Evolutionary conservation across 495 filamentous ascomycete genomes (phyloP).

Genomic region (Aspergillus bridgeri): DNA sequence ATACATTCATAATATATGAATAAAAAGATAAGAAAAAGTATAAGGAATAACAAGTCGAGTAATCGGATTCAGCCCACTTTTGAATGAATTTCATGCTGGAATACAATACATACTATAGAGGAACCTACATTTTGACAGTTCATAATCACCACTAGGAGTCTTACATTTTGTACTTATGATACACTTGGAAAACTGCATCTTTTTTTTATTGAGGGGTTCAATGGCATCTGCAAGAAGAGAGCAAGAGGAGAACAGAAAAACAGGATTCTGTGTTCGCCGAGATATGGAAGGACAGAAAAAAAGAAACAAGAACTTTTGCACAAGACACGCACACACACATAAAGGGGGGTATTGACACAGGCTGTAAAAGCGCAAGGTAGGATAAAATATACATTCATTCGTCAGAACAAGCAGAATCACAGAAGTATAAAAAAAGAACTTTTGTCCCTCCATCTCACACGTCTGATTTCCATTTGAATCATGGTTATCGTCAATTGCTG

Average conservation of each 20-base stretch:
- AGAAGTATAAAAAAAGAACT: not conserved
- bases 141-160: not conserved
- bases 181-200: not conserved
- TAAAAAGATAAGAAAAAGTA: too few relatives aligned
- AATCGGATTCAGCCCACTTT: too few relatives aligned
- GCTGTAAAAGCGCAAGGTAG: constrained; percentile 14
- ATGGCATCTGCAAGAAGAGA: not conserved
- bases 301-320: constrained; percentile 1
- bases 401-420: not conserved
- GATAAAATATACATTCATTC: constrained; percentile 30
- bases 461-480: not conserved
- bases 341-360: constrained; percentile 37
- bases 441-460: not conserved
- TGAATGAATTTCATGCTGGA: too few relatives aligned
- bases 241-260: not conserved
- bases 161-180: not conserved
- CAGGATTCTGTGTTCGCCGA: not conserved
- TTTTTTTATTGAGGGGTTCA: not conserved
- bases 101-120: too few relatives aligned
- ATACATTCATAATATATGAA: too few relatives aligned
- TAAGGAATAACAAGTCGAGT: too few relatives aligned
- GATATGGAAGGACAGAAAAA: not conserved
- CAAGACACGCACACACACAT: not conserved
- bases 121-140: too few relatives aligned
- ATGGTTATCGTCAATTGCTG: not conserved